These are phyloP conservation scores for Saturnispora zaruensis DNA, from an alignment of 805 yeast species.

Conservation along the genomic window DNA sequence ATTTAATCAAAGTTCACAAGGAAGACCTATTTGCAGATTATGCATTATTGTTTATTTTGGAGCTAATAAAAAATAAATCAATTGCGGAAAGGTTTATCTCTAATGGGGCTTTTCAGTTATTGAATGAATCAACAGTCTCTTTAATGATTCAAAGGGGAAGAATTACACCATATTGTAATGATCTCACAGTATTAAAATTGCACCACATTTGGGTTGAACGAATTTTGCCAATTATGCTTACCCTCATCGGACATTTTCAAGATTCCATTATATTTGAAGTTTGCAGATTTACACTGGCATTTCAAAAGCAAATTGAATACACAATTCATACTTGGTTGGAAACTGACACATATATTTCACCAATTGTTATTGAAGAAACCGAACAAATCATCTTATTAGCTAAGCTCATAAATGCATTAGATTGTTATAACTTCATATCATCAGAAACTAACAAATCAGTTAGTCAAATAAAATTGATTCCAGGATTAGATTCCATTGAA, in stretches of 20 bases:
- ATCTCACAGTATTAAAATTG: conserved; percentile 23
- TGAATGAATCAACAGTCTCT: conserved; percentile 71
- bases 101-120: conserved; percentile 55
- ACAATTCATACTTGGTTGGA: conserved; percentile 59
- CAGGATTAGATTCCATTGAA: conserved; percentile 53
- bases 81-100: conserved; percentile 61
- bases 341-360: conserved; percentile 41
- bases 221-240: conserved; percentile 55
- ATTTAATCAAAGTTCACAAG: conserved; percentile 46
- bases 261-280: conserved; percentile 55
- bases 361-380: conserved; percentile 50
- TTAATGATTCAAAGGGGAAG: conserved; percentile 57
- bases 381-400: conserved; percentile 59
- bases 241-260: conserved; percentile 56
- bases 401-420: conserved; percentile 45
- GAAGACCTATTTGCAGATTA: conserved; percentile 69
- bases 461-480: conserved; percentile 29
- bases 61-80: conserved; percentile 49
- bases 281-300: conserved; percentile 52
- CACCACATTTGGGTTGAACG: conserved; percentile 87
- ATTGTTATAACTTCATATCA: conserved; percentile 40
- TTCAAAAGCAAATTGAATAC: conserved; percentile 54
- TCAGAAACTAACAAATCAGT: conserved; percentile 13
- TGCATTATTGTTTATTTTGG: conserved; percentile 58
- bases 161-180: conserved; percentile 38